phyloP scores from a whole-genome alignment of 1,284 basidiomycete genomes.

The Moesziomyces sp. region DNA sequence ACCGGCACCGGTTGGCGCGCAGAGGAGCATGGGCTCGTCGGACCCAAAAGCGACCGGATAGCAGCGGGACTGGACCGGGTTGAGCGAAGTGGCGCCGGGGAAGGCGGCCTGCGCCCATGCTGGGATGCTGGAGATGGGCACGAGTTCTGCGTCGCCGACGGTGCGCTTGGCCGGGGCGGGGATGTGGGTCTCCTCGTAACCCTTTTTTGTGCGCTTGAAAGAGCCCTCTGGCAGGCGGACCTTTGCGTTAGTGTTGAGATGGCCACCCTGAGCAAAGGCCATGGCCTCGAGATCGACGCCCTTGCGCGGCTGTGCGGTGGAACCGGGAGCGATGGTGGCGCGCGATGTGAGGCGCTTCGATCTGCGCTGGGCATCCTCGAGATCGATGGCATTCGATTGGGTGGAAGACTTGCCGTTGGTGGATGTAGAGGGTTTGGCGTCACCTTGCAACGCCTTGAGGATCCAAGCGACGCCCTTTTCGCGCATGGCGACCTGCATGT shows the following conservation, averaged over 20 bases:
- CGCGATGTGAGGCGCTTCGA: conserved; percentile 77
- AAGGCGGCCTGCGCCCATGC: conserved; percentile 77
- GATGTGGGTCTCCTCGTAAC: conserved; percentile 98
- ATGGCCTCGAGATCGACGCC: conserved; percentile 91
- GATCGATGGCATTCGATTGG: conserved; percentile 78
- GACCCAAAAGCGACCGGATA: conserved; percentile 89
- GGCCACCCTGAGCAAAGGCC: conserved; percentile 94
- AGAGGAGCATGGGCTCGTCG: conserved; percentile 93
- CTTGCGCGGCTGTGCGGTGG: conserved; percentile 81
- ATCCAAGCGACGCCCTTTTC: conserved; percentile 98
- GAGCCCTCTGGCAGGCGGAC: conserved; percentile 96
- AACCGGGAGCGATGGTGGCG: conserved; percentile 87
- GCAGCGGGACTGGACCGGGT: conserved; percentile 76
- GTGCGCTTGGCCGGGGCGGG: conserved; percentile 86
- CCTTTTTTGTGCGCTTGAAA: conserved; percentile 95
- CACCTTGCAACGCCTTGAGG: conserved; percentile 77
- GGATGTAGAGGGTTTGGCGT: conserved; percentile 10
- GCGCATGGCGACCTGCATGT: conserved; percentile 97
- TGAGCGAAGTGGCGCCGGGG: conserved; percentile 77
- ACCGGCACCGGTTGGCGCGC: conserved; percentile 97
- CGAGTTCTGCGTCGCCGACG: conserved; percentile 74
- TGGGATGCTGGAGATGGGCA: conserved; percentile 81
- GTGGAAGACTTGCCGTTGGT: conserved; percentile 28
- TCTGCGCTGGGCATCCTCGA: conserved; percentile 72
- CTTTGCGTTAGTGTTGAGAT: conserved; percentile 98